phyloP scores from a whole-genome alignment of 805 yeast species.

The Clavispora santaluciae region DNA sequence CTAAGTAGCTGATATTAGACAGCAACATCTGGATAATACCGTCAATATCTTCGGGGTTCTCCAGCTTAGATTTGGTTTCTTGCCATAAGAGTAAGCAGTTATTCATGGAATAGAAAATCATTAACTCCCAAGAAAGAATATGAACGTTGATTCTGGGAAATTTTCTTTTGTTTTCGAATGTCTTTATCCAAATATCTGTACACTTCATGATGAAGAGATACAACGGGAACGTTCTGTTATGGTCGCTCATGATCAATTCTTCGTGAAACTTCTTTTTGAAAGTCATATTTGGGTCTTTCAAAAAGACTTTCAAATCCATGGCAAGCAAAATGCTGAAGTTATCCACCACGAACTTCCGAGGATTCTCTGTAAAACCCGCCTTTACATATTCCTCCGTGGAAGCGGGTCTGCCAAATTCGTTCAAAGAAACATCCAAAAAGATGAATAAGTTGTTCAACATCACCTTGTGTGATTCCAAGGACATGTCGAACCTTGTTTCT shows the following conservation, averaged over 20 bases:
- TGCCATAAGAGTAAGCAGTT: slow-evolving; percentile 62
- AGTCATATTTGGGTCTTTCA: slow-evolving; percentile 52
- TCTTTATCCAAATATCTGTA: slow-evolving; percentile 33
- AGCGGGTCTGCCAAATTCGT: slow-evolving; percentile 40
- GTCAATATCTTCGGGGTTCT: slow-evolving; percentile 44
- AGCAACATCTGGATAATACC: slow-evolving; percentile 44
- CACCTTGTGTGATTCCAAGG: slow-evolving; percentile 35
- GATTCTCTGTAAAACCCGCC: slow-evolving; percentile 45
- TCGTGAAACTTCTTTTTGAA: slow-evolving; percentile 62
- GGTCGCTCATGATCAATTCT: slow-evolving; percentile 58
- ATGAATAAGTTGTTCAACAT: slow-evolving; percentile 38
- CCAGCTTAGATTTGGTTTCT: slow-evolving; percentile 47
- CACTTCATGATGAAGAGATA: slow-evolving; percentile 32
- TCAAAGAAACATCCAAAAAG: slow-evolving; percentile 35
- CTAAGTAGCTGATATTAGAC: slow-evolving; percentile 26
- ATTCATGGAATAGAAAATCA: slow-evolving; percentile 54
- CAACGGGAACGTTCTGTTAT: slow-evolving; percentile 47
- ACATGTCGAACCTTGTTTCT: slow-evolving; percentile 31
- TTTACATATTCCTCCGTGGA: slow-evolving; percentile 40
- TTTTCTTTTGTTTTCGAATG: slow-evolving; percentile 23
- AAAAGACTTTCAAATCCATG: slow-evolving; percentile 50
- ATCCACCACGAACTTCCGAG: slow-evolving; percentile 37
- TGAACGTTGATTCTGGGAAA: slow-evolving; percentile 38
- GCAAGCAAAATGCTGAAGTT: slow-evolving; percentile 48
- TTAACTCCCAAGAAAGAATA: slow-evolving; percentile 47